phyloP scores from a whole-genome alignment of 164 flowering plant genomes.

The Stephania japonica region DNA sequence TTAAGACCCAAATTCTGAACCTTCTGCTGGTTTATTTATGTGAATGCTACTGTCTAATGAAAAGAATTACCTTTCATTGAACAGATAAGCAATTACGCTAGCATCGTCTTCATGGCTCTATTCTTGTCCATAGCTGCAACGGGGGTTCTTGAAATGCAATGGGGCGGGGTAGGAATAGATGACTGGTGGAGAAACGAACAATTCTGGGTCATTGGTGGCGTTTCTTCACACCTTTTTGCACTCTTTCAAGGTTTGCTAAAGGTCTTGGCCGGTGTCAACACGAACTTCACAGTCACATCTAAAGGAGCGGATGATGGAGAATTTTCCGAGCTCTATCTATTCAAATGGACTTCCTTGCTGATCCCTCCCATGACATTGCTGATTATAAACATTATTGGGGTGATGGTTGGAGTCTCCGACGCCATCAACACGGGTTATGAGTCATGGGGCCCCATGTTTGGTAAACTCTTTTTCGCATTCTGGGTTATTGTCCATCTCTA shows the following conservation, averaged over 20 bases:
- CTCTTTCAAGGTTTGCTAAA: slow-evolving; percentile 76
- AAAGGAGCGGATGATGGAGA: slow-evolving; percentile 73
- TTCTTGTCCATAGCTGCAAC: slow-evolving; percentile 67
- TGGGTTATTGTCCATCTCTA: slow-evolving; percentile 81
- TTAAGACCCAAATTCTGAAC: neutral
- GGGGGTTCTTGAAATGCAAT: slow-evolving; percentile 67
- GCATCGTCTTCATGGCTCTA: slow-evolving; percentile 60
- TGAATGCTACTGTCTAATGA: neutral
- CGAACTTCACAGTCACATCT: slow-evolving; percentile 79
- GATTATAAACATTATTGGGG: slow-evolving; percentile 62
- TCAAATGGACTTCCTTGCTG: slow-evolving; percentile 73
- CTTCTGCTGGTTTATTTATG: neutral
- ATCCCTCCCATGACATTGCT: slow-evolving; percentile 59
- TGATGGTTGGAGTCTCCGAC: slow-evolving; percentile 52
- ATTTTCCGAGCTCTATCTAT: slow-evolving; percentile 62
- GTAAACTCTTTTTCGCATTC: slow-evolving; percentile 60
- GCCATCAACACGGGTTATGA: slow-evolving; percentile 71
- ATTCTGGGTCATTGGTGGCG: slow-evolving; percentile 87
- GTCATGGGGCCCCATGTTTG: slow-evolving; percentile 76
- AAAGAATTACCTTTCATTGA: neutral
- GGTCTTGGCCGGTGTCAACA: slow-evolving; percentile 68
- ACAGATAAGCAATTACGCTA: slow-evolving; percentile 86
- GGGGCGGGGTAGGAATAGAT: slow-evolving; percentile 69
- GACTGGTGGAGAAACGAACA: slow-evolving; percentile 92
- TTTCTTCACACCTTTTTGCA: slow-evolving; percentile 66